Evolutionary conservation across 768 basidiomycete species (phyloP).

Genomic region (Floccularia luteovirens): DNA sequence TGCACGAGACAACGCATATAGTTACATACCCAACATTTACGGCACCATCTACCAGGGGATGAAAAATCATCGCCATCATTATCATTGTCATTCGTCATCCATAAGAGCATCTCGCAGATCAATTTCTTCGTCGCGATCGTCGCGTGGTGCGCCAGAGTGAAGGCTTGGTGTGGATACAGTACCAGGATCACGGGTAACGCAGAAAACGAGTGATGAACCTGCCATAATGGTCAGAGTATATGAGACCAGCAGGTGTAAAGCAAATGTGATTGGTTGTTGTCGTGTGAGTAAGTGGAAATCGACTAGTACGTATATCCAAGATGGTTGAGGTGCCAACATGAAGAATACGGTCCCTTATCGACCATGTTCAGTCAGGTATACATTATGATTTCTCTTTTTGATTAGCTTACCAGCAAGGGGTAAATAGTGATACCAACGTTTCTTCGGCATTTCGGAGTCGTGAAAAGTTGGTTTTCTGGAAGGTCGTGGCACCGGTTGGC

Average conservation of each 20-base stretch:
- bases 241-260: slow-evolving; percentile 46
- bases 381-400: not conserved
- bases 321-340: slow-evolving; percentile 70
- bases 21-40: slow-evolving; percentile 57
- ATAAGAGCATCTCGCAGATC: slow-evolving; percentile 58
- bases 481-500: not conserved
- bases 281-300: slow-evolving; percentile 57
- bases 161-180: slow-evolving; percentile 28
- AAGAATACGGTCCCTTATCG: slow-evolving; percentile 39
- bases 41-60: slow-evolving; percentile 63
- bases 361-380: slow-evolving; percentile 1
- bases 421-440: slow-evolving; percentile 50
- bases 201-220: slow-evolving; percentile 67
- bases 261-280: slow-evolving; percentile 35
- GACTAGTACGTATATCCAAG: slow-evolving; percentile 58
- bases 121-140: slow-evolving; percentile 30
- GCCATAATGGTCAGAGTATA: slow-evolving; percentile 65
- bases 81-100: slow-evolving; percentile 32
- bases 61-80: slow-evolving; percentile 35
- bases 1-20: not conserved
- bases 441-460: slow-evolving; percentile 22
- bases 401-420: slow-evolving; percentile 44
- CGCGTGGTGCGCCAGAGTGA: slow-evolving; percentile 12
- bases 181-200: slow-evolving; percentile 70
- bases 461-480: slow-evolving; percentile 8